phyloP scores from a whole-genome alignment of 2,329 filamentous ascomycete species.

The Cytospora schulzeri region DNA sequence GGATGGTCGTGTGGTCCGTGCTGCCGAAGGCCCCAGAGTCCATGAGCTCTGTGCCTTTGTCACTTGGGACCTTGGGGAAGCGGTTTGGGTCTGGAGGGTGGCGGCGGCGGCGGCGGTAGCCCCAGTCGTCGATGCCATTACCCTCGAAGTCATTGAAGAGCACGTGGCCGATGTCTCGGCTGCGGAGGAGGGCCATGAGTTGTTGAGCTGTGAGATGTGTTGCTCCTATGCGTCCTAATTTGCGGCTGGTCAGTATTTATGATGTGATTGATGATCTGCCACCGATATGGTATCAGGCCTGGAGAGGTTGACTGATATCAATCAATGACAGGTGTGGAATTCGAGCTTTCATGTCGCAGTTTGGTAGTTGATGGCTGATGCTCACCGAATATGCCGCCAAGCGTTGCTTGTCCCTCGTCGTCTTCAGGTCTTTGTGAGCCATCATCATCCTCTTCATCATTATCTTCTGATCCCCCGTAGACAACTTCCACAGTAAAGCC shows the following conservation, averaged over 20 bases:
- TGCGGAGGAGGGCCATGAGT: conserved; percentile 44
- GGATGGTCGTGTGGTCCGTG: conserved; percentile 57
- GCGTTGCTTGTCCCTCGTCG: neutral
- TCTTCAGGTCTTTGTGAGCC: conserved; percentile 6
- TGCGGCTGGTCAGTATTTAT: conserved; percentile 12
- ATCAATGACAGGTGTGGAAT: neutral
- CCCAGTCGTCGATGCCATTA: conserved; percentile 33
- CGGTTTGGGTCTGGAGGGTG: conserved; percentile 52
- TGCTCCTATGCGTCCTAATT: conserved; percentile 22
- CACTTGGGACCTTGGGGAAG: conserved; percentile 84
- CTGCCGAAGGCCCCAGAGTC: conserved; percentile 77
- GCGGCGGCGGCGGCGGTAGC: conserved; percentile 47
- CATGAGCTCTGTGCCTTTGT: conserved; percentile 78
- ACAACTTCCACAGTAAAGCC: conserved; percentile 21
- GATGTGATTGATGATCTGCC: neutral
- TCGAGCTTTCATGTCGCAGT: conserved; percentile 11
- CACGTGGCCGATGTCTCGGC: conserved; percentile 41
- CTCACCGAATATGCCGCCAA: conserved; percentile 24
- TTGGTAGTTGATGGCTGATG: neutral
- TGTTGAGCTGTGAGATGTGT: conserved; percentile 34
- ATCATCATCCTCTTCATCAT: conserved; percentile 27
- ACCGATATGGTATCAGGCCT: neutral
- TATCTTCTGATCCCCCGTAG: conserved; percentile 30
- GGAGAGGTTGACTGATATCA: neutral
- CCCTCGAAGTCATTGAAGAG: conserved; percentile 40